Evolutionary conservation across 805 yeast species (phyloP), one percentile per base, ranked within the genome.

Genomic region (Ogataea methylovora): DNA sequence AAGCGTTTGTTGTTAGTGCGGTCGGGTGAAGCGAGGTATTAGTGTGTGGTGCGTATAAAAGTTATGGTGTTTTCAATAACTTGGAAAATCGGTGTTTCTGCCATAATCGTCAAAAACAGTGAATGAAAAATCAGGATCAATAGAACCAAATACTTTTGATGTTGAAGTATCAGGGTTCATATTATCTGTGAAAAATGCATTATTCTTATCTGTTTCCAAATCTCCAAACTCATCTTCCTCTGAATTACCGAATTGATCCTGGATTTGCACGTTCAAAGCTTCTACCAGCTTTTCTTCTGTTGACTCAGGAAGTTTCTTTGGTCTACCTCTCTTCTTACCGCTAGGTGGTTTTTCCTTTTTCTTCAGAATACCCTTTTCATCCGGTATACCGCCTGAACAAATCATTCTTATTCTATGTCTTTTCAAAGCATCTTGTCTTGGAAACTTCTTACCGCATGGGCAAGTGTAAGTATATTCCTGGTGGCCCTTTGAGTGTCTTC

Each of bases 361-460:
- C 41, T 43, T 48, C 33, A 27, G 33, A 22, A 41, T 43, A n/a
- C 52, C 56, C n/a, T 49, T 51, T 17, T 47, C 55, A 33, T 54
- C 59, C 3, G 58, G 55, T 9, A 76, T 55, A 3, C 90, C 94
- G 15, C 94, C 95, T n/a, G 60, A 47, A 51, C 97, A 88, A 26
- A 86, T 85, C 61, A 77, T 76, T 44, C 95, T 70, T 30, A 75
- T 65, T 43, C 85, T 66, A 52, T 90, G 98, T 41, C 90, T 72
- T 45, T 75, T 76, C 54, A 88, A 63, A 0, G 96, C 95, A 63
- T 92, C 97, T 35, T 83, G 80, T 38, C 97, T 69, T 2, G 90
- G 79, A 61, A 92, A 92, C 41, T 79, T 79, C 59, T 88, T 90
- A n/a, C 97, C 96, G 62, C 99, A 94, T 0, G 83, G 82, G 59